Base-by-base conservation (phyloP, 768 basidiomycete genomes). In the Boletales sp. region DNA sequence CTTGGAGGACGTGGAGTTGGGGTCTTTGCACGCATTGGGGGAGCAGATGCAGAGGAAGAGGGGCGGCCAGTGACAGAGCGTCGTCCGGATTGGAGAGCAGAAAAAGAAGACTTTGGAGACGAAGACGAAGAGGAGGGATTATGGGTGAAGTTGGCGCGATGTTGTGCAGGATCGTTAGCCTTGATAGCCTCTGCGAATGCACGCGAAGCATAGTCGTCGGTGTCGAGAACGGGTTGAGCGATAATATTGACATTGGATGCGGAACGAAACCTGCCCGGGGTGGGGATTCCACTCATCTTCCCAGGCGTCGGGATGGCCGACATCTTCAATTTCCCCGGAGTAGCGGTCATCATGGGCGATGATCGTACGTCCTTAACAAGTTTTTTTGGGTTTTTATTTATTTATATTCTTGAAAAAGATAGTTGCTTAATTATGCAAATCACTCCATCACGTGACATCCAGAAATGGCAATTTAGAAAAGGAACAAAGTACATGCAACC, bases 171-270 rank as follows among this genome's bases (percentile, higher is more conserved):
- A 63, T 91, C 86, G 58, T 91, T 89, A 46, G 87, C 80, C 63
- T 78, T 86, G 64, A 91, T 81, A 27, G 89, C 89, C 55, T 90
- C 88, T 38, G 77, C 81, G 55, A 91, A 84, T n/a, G 88, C 84
- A 58, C 79, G 80, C 40, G 81, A 77, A 61, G 84, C 80, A 54
- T 76, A 82, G 42, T 86, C 81, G 47, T 84, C 79, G 45, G 63
- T 52, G 27, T 66, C 58, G 31, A 69, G 55, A 30, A 59, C 55
- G 19, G 67, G 60, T 32, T 71, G 70, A 7, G 24, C 24, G 44
- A 66, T 50, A 29, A 24, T 41, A 17, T 75, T 73, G 39, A 70
- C 69, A 48, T 67, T 76, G 11, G 87, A 86, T n/a, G 78, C 68
- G 15, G 88, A 86, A 53, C 87, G 80, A 40, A 82, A 77, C 59